A percentile compares a stretch with the other conserved stretches of the same genome.
Evolutionary conservation across 805 yeast species (phyloP).

Genomic region (Saccharomycopsis vini): DNA sequence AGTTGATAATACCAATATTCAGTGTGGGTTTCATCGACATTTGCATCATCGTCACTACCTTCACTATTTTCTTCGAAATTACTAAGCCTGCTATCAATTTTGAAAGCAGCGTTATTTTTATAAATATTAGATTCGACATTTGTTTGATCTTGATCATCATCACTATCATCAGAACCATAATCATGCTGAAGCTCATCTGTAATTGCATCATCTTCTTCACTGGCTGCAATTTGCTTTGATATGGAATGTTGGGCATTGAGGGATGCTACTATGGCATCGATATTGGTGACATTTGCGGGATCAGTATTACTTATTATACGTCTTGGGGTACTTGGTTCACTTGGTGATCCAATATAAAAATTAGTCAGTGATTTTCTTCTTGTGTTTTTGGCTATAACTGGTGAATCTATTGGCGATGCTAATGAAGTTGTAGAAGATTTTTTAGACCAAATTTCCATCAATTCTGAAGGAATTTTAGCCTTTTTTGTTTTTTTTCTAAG

Average conservation of each 20-base stretch:
- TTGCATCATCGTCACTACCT: constrained; percentile 3
- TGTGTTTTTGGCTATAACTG: not conserved
- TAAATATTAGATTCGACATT: no score
- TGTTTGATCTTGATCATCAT: no score
- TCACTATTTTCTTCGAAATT: no score
- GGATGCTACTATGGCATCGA: no score
- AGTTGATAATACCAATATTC: constrained; percentile 17
- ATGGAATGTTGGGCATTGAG: no score
- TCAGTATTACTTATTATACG: no score
- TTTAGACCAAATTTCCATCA: constrained; percentile 3
- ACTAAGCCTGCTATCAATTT: no score
- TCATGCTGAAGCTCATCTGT: no score
- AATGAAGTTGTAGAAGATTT: not conserved
- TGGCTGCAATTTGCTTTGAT: no score
- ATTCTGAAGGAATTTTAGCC: constrained; percentile 9
- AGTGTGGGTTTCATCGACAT: constrained; percentile 1
- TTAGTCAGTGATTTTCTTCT: constrained; percentile 5
- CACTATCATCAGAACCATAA: constrained; percentile 1
- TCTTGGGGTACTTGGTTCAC: constrained; percentile 12
- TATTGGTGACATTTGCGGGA: no score
- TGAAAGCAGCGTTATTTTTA: no score
- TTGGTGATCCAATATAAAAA: constrained; percentile 14
- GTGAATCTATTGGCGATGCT: not conserved
- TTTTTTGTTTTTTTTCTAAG: constrained; percentile 32
- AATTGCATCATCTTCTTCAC: constrained; percentile 1